Conservation (phyloP, 805 yeast genomes). For the Priceomyces carsonii region DNA sequence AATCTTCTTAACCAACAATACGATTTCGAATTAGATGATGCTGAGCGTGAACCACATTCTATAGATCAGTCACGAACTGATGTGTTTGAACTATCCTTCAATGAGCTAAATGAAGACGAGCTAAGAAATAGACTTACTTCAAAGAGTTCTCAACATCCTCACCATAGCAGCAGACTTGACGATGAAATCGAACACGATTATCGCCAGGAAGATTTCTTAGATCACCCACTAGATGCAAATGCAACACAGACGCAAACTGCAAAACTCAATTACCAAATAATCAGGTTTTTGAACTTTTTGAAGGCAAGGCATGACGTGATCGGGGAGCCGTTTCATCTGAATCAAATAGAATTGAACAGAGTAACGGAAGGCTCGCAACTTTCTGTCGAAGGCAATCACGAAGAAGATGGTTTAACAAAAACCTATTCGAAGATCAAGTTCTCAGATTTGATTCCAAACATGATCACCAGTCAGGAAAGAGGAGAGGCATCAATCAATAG, state of each 20-base stretch:
- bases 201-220: constrained; percentile 8
- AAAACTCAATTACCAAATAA: constrained; percentile 9
- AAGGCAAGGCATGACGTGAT: constrained; percentile 8
- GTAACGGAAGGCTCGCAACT: constrained; percentile 3
- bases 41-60: neutral
- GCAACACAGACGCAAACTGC: constrained; percentile 7
- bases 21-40: constrained; percentile 3
- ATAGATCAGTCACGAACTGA: constrained; percentile 4
- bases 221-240: constrained; percentile 10
- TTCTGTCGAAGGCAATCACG: neutral
- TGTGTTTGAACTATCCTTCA: constrained; percentile 23
- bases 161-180: neutral
- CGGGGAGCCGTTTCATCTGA: constrained; percentile 5
- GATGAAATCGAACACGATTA: constrained; percentile 3
- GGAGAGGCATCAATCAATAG: constrained; percentile 15
- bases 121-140: constrained; percentile 7
- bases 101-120: constrained; percentile 16
- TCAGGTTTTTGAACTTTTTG: constrained; percentile 14
- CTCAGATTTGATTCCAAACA: constrained; percentile 17
- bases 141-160: neutral
- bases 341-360: neutral
- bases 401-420: neutral
- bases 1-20: constrained; percentile 1
- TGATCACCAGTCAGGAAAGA: neutral
- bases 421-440: constrained; percentile 12